phyloP scores from a whole-genome alignment of 768 basidiomycete species.

The Mycena maculata region DNA sequence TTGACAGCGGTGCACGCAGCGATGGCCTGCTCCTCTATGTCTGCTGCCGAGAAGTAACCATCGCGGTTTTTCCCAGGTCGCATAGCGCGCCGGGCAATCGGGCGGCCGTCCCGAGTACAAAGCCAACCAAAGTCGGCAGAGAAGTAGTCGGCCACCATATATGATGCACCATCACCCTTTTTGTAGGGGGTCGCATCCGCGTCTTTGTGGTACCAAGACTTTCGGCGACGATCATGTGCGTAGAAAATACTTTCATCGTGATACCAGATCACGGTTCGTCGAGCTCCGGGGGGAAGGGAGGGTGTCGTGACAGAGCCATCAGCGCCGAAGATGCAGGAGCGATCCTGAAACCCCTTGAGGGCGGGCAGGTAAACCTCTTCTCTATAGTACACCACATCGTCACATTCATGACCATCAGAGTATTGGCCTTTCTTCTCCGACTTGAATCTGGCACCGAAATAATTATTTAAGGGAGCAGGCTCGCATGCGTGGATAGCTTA shows the following conservation, averaged over 20 bases:
- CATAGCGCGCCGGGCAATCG: constrained; percentile 36
- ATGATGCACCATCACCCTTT: constrained; percentile 48
- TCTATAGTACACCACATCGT: constrained; percentile 45
- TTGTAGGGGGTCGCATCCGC: constrained; percentile 35
- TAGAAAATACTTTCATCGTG: constrained; percentile 51
- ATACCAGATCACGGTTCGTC: too few relatives aligned
- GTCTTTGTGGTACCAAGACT: constrained; percentile 42
- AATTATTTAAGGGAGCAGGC: neutral
- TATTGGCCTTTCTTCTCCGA: constrained; percentile 41
- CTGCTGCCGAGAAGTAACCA: constrained; percentile 39
- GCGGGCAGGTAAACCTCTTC: too few relatives aligned
- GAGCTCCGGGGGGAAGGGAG: too few relatives aligned
- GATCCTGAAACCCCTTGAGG: constrained; percentile 24
- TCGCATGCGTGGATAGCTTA: constrained; percentile 18
- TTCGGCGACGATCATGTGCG: constrained; percentile 44
- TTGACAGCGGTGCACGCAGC: constrained; percentile 41
- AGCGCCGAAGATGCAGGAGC: constrained; percentile 18
- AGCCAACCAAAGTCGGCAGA: constrained; percentile 49
- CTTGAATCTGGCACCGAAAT: neutral
- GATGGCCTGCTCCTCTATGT: constrained; percentile 24
- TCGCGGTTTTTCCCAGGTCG: constrained; percentile 38
- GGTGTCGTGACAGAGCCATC: constrained; percentile 17
- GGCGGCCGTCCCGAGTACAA: constrained; percentile 31
- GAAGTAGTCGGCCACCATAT: too few relatives aligned
- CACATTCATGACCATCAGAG: constrained; percentile 43